Evolutionary conservation across 202 grass and related monocot species (phyloP), one percentile per base, ranked within the genome.

Genomic region (Carex arenaria): DNA sequence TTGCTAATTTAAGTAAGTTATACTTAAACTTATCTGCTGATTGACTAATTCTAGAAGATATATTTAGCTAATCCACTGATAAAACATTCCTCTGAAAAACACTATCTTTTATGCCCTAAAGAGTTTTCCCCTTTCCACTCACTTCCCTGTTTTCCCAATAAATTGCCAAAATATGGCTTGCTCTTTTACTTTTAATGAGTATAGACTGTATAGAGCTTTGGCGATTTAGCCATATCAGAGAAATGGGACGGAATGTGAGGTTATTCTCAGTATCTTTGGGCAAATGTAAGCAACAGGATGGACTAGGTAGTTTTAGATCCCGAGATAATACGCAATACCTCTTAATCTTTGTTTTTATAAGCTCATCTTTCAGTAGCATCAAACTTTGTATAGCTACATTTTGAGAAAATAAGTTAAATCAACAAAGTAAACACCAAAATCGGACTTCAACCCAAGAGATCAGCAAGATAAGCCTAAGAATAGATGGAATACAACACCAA

Each of bases 11-110:
- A 18, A 36, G 30, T 10, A 77, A 77, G 26, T 56, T 19, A 59
- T 59, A 5, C 73, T 31, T 31, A n/a, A 23, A 49, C 5, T 0
- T 11, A 45, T 77, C 53, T 57, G 53, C 15, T 59, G 34, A 59
- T 78, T 78, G 74, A 78, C 74, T 78, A 40, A 78, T 78, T 78
- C 54, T 20, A 59, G 0, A 78, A 59, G 31, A 11, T 31, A 78
- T 72, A 72, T 51, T 51, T 20, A 72, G 49, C 10, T 49, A 72
- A 72, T 51, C 15, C 28, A 38, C 1, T 36, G 8, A 36, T 8
- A 57, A 15, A 59, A 34, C 22, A 57, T 56, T 77, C 47, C 49
- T 34, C 13, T 57, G 52, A 2, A 57, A 56, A 36, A 15, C 12
- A 77, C 56, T 31, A 56, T 78, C 30, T 38, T 28, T 26, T 59